These are phyloP conservation scores for Apiotrichum gracile DNA, from an alignment of 1,284 basidiomycete genomes.

Conservation along the genomic window DNA sequence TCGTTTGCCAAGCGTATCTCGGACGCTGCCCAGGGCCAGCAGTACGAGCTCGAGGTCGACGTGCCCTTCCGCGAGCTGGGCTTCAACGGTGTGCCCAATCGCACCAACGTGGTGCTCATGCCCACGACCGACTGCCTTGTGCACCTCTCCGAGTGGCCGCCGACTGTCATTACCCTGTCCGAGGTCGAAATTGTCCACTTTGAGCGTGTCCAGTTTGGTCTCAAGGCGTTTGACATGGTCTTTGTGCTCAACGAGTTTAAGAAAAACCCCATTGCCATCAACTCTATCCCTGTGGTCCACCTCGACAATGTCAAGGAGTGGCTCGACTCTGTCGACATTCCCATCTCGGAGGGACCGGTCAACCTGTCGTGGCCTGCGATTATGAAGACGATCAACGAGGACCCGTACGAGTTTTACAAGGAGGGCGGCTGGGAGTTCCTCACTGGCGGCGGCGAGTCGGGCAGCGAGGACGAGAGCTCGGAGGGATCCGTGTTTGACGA, in stretches of 20 bases:
- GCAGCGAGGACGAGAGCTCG: conserved; percentile 62
- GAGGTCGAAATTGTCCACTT: conserved; percentile 96
- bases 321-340: conserved; percentile 96
- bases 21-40: conserved; percentile 60
- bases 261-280: conserved; percentile 84
- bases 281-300: conserved; percentile 83
- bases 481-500: conserved; percentile 71
- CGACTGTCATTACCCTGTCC: conserved; percentile 87
- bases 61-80: conserved; percentile 96
- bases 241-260: conserved; percentile 96
- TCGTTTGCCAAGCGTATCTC: conserved; percentile 88
- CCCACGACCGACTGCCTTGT: conserved; percentile 97
- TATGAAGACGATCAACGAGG: conserved; percentile 95
- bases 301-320: conserved; percentile 96
- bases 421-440: conserved; percentile 95
- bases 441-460: conserved; percentile 61
- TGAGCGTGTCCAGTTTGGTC: conserved; percentile 92
- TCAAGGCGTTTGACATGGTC: conserved; percentile 97
- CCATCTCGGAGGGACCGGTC: conserved; percentile 91
- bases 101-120: conserved; percentile 87
- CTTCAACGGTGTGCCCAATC: conserved; percentile 94
- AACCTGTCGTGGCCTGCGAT: conserved; percentile 98
- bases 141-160: conserved; percentile 90
- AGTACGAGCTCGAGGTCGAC: conserved; percentile 87
- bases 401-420: conserved; percentile 92